Conservation (phyloP, 2,329 filamentous ascomycete species). For the Penicillium corylophilum region DNA sequence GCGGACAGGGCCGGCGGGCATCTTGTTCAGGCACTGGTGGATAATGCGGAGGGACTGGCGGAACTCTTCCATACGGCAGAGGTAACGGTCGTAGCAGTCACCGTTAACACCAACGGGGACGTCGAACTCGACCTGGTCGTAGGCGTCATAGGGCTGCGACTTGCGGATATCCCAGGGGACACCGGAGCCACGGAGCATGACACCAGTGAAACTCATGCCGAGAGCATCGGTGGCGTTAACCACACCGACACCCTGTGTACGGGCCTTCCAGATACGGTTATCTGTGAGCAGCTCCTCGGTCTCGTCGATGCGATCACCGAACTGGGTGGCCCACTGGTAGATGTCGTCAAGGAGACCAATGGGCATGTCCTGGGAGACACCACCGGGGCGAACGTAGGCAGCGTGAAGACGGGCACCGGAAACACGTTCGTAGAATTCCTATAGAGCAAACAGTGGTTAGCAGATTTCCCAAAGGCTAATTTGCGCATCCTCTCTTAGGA, state of each 20-base stretch:
- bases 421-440: slow-evolving; percentile 99
- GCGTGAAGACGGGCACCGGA: slow-evolving; percentile 96
- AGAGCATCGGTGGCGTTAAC: slow-evolving; percentile 90
- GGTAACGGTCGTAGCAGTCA: slow-evolving; percentile 98
- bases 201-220: slow-evolving; percentile 93
- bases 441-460: slow-evolving; percentile 18
- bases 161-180: slow-evolving; percentile 96
- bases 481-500: background rate
- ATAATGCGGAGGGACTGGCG: slow-evolving; percentile 97
- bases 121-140: slow-evolving; percentile 97
- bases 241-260: slow-evolving; percentile 87
- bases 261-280: slow-evolving; percentile 98
- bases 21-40: slow-evolving; percentile 98
- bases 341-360: slow-evolving; percentile 95
- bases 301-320: slow-evolving; percentile 96
- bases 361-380: slow-evolving; percentile 93
- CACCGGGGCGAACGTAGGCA: slow-evolving; percentile 93
- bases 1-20: slow-evolving; percentile 89
- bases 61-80: slow-evolving; percentile 99
- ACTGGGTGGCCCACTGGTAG: slow-evolving; percentile 99
- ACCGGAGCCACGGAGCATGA: slow-evolving; percentile 96
- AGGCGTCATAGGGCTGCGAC: slow-evolving; percentile 95
- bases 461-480: background rate
- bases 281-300: slow-evolving; percentile 98
- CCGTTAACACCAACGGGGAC: slow-evolving; percentile 95